Base-by-base conservation (phyloP, 768 basidiomycete genomes). In the Tylopilus cervinicoccineus region DNA sequence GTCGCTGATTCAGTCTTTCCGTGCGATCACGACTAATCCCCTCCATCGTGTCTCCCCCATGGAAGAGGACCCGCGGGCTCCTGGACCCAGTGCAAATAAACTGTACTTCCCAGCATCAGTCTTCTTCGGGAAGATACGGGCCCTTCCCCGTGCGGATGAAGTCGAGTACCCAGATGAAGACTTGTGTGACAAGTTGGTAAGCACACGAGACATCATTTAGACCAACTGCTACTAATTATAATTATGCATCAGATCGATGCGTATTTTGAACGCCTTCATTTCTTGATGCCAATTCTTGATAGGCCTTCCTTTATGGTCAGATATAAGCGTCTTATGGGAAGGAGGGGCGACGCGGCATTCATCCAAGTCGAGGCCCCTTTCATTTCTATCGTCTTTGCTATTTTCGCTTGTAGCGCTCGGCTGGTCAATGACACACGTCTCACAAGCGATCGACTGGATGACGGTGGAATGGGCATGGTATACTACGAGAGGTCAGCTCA, bases 1-100 rank as follows among this genome's bases (percentile, higher is more conserved):
- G 90, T 88, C 90, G 6, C 77, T 93, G 57, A 90, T 93, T 40
- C 89, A 92, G 62, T 90, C 88, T 5, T 92, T 93, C 73, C 81
- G 80, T 52, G 80, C 85, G 38, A 69, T 85, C 53, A 88, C 86
- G 20, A 78, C 85, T 6, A 81, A 82, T 26, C 86, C 86, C 6
- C 70, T 86, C 19, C 79, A 85, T 61, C 86, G 86, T 50, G 79
- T 86, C 48, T 91, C 88, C 8, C 87, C 87, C 31, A 86, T 84
- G 81, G 86, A 88, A 53, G 88, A 89, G 58, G 89, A 90, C 64
- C 84, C 87, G 37, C 79, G 78, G 43, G 84, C 81, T 22, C 86
- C 88, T 20, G 84, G 85, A 9, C 85, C 87, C 22, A 88, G 82
- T 58, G 81, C 81, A 33, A 91, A 90, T 66, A 88, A 91, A 62